These are phyloP conservation scores for Tubosaeta brunneosetosa DNA, from an alignment of 768 basidiomycete species.

Conservation along the genomic window DNA sequence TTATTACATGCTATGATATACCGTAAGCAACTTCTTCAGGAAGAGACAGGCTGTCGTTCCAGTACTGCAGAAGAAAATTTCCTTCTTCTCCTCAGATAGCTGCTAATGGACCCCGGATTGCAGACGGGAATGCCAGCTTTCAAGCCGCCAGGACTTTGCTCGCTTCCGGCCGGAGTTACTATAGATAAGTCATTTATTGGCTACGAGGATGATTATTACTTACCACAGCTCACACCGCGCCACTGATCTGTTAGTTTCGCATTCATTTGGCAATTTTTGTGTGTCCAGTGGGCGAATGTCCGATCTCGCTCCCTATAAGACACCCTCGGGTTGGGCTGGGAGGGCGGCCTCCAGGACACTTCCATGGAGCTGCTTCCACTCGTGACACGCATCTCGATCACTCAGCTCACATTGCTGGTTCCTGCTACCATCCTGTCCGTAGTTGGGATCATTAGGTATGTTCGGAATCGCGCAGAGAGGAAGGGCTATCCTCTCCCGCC, in stretches of 20 bases:
- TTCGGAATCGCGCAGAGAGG: background rate
- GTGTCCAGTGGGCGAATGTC: background rate
- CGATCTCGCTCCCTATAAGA: background rate
- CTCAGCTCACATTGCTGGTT: background rate
- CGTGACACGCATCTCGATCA: background rate
- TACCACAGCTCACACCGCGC: background rate
- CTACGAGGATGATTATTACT: background rate
- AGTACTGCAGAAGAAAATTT: background rate
- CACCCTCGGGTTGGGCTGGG: background rate
- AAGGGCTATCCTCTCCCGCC: slow-evolving; percentile 9
- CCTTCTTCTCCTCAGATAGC: background rate
- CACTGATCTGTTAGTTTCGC: background rate
- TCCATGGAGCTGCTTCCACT: background rate
- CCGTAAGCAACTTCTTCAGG: background rate
- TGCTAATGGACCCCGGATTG: background rate
- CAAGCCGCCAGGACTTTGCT: background rate
- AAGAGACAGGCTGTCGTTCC: background rate
- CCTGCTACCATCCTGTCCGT: background rate
- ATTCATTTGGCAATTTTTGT: background rate
- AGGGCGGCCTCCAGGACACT: background rate
- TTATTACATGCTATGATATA: background rate
- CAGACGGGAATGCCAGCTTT: background rate
- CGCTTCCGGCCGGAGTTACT: background rate
- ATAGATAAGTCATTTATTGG: background rate
- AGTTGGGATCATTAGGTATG: background rate